Percentiles rank a stretch among this genome's conserved stretches.
Evolutionary conservation across 169 alveolate genomes (phyloP).

Genomic region (Eimeria sp.): DNA sequence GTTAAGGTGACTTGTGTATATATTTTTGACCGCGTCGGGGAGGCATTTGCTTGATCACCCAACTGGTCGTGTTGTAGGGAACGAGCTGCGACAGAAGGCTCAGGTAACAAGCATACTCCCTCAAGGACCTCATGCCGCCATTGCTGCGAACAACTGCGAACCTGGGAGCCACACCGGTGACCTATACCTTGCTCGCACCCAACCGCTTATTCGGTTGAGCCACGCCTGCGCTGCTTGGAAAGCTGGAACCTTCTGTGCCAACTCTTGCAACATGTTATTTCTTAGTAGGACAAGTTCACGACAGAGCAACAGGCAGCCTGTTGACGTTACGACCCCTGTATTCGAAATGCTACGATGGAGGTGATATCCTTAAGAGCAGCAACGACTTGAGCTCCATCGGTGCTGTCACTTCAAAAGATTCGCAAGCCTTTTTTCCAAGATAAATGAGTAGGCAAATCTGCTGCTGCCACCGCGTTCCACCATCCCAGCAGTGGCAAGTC

Average conservation of each 20-base stretch:
- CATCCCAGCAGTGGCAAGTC: background rate
- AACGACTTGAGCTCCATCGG: background rate
- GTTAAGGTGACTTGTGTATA: background rate
- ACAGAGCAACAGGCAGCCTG: background rate
- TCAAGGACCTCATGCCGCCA: background rate
- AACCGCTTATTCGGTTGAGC: background rate
- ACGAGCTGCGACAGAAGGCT: background rate
- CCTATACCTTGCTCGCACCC: constrained; percentile 7
- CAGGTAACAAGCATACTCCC: background rate
- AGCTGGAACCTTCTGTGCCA: background rate
- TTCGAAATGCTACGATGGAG: background rate
- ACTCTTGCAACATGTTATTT: background rate
- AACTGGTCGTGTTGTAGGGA: background rate
- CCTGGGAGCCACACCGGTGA: background rate
- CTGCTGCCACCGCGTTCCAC: background rate
- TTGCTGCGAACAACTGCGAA: background rate
- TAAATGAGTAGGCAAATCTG: no score
- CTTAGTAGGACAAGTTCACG: background rate
- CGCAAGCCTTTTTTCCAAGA: background rate
- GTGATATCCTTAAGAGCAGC: background rate
- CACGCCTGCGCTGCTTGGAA: background rate
- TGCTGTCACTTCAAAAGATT: background rate
- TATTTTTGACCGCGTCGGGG: background rate
- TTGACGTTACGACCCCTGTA: background rate
- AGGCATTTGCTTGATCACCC: background rate